These are phyloP conservation scores for Lyophyllum decastes DNA, from an alignment of 768 basidiomycete species.

Conservation along the genomic window DNA sequence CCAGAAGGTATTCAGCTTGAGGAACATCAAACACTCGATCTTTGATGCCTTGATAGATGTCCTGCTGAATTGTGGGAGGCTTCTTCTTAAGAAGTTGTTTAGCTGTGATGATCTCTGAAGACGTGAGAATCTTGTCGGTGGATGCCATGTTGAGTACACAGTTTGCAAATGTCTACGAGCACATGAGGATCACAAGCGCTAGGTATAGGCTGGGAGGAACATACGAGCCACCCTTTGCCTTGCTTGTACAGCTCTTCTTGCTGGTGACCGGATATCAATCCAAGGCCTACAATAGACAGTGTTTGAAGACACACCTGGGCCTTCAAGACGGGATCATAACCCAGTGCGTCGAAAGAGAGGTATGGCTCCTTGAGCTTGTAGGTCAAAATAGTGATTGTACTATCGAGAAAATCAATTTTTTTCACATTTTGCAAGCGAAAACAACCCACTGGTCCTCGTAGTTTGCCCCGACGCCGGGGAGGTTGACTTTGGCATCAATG, in stretches of 20 bases:
- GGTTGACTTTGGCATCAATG: constrained; percentile 29
- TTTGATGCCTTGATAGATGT: constrained; percentile 28
- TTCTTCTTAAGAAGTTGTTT: constrained; percentile 23
- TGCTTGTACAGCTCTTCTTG: constrained; percentile 28
- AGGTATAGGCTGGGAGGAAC: constrained; percentile 1
- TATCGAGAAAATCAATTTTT: constrained; percentile 6
- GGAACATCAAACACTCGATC: constrained; percentile 25
- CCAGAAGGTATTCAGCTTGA: constrained; percentile 31
- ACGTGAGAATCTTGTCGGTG: constrained; percentile 24
- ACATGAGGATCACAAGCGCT: neutral
- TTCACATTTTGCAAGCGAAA: neutral
- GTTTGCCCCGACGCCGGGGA: constrained; percentile 33
- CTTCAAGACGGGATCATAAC: constrained; percentile 26
- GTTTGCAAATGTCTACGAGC: constrained; percentile 30
- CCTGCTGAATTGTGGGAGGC: constrained; percentile 27
- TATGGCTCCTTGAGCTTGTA: constrained; percentile 29
- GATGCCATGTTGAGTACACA: constrained; percentile 28
- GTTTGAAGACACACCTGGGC: constrained; percentile 21
- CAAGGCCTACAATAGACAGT: neutral
- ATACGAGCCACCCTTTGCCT: constrained; percentile 30
- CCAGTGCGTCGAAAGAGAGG: constrained; percentile 31
- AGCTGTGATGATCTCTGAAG: constrained; percentile 23
- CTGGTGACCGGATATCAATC: constrained; percentile 11
- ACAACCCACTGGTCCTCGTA: constrained; percentile 33
- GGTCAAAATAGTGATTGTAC: constrained; percentile 29